phyloP scores from a whole-genome alignment of 2,329 filamentous ascomycete genomes.

The Cercospora citrullina region DNA sequence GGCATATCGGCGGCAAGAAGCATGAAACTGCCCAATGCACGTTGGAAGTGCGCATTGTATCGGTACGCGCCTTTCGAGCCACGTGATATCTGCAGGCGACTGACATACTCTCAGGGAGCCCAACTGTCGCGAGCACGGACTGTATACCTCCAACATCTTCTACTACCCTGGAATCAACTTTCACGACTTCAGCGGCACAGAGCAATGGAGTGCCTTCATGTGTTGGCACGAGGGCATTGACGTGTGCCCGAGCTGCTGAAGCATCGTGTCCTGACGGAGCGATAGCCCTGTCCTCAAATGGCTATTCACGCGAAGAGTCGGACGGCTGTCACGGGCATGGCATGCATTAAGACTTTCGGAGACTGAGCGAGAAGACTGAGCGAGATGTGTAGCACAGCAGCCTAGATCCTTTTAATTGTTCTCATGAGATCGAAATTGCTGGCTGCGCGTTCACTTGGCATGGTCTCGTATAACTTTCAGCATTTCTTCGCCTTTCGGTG shows the following conservation, averaged over 20 bases:
- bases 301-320: not conserved
- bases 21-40: not conserved
- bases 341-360: not conserved
- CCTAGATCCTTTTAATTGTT: not conserved
- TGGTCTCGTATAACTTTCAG: slow-evolving; percentile 30
- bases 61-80: not conserved
- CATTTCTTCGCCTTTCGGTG: slow-evolving; percentile 54
- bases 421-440: not conserved
- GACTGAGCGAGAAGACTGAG: not conserved
- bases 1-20: not conserved
- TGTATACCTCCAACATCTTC: not conserved
- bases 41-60: not conserved
- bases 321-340: too few species aligned
- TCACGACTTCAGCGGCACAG: not conserved
- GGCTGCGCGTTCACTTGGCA: slow-evolving; percentile 5
- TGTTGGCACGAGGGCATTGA: not conserved
- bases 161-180: not conserved
- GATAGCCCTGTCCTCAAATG: not conserved
- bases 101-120: not conserved
- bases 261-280: not conserved
- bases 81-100: not conserved
- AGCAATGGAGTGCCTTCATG: not conserved
- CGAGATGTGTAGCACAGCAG: not conserved
- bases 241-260: not conserved
- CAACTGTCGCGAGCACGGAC: not conserved